phyloP scores from a whole-genome alignment of 139 green algal species.

The Tetradesmus lagerheimii region DNA sequence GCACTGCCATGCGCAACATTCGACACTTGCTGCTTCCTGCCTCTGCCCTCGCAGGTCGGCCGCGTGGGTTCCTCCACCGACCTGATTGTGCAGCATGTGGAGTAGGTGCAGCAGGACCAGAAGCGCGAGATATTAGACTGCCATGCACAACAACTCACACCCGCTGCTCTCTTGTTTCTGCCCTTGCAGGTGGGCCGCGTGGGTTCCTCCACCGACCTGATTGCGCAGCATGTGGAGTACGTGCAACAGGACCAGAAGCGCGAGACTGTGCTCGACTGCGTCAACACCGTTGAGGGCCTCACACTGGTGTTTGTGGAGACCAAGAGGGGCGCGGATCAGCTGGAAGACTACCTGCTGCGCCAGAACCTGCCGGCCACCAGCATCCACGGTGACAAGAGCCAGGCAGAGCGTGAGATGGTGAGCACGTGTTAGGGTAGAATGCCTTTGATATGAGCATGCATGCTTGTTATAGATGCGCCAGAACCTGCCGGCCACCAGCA shows the following conservation, averaged over 20 bases:
- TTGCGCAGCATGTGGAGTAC: slow-evolving; percentile 82
- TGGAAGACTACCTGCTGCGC: slow-evolving; percentile 89
- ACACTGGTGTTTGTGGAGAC: slow-evolving; percentile 93
- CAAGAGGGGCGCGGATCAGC: slow-evolving; percentile 91
- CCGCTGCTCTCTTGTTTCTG: neutral
- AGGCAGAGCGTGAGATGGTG: slow-evolving; percentile 93
- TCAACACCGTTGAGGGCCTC: slow-evolving; percentile 51
- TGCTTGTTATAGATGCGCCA: too few relatives aligned
- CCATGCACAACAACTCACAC: neutral
- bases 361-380: slow-evolving; percentile 91
- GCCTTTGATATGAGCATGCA: too few relatives aligned
- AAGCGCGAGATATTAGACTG: slow-evolving; percentile 65
- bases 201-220: slow-evolving; percentile 93
- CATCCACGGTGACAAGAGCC: slow-evolving; percentile 97
- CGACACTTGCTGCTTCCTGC: too few relatives aligned
- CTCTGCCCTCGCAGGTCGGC: slow-evolving; percentile 52
- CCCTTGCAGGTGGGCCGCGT: slow-evolving; percentile 78
- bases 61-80: slow-evolving; percentile 95
- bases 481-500: too few relatives aligned
- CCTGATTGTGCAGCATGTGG: slow-evolving; percentile 76
- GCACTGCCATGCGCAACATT: too few relatives aligned
- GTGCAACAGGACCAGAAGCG: slow-evolving; percentile 67
- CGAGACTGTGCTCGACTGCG: slow-evolving; percentile 50
- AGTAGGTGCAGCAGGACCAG: slow-evolving; percentile 75
- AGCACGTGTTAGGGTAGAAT: neutral